Evolutionary conservation across 2,329 filamentous ascomycete species (phyloP).

Genomic region (Aspergillus brasiliensis): DNA sequence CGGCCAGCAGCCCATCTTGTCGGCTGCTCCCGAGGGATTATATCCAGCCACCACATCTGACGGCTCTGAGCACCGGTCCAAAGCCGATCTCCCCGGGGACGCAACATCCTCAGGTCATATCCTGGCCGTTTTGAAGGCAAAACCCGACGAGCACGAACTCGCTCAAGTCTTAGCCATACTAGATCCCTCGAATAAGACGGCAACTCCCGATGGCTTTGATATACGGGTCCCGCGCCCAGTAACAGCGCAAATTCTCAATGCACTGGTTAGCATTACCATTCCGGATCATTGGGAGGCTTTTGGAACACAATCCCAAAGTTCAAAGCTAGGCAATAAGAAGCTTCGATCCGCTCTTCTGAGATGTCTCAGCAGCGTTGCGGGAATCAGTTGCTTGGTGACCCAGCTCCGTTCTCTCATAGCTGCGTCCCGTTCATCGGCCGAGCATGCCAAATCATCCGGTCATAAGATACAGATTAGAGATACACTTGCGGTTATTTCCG

Average conservation of each 20-base stretch:
- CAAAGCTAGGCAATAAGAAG: conserved; percentile 22
- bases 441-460: conserved; percentile 37
- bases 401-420: conserved; percentile 64
- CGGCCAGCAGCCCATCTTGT: conserved; percentile 21
- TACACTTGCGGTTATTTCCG: conserved; percentile 39
- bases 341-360: conserved; percentile 54
- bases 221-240: conserved; percentile 66
- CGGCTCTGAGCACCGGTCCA: conserved; percentile 15
- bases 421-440: conserved; percentile 24
- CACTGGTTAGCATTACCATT: conserved; percentile 71
- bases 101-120: conserved; percentile 33
- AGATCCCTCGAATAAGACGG: conserved; percentile 34
- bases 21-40: conserved; percentile 18
- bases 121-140: conserved; percentile 43
- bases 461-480: conserved; percentile 37
- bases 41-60: conserved; percentile 3
- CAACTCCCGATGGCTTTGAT: conserved; percentile 48
- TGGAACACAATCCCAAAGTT: conserved; percentile 28
- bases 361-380: conserved; percentile 72
- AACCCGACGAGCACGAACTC: conserved; percentile 41
- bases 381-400: conserved; percentile 75
- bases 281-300: conserved; percentile 80
- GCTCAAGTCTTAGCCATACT: conserved; percentile 34
- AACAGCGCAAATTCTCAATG: conserved; percentile 73
- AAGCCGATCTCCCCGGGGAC: conserved; percentile 18